Evolutionary conservation across 306 rosid genomes (phyloP).

Genomic region (Trifolium pratense): DNA sequence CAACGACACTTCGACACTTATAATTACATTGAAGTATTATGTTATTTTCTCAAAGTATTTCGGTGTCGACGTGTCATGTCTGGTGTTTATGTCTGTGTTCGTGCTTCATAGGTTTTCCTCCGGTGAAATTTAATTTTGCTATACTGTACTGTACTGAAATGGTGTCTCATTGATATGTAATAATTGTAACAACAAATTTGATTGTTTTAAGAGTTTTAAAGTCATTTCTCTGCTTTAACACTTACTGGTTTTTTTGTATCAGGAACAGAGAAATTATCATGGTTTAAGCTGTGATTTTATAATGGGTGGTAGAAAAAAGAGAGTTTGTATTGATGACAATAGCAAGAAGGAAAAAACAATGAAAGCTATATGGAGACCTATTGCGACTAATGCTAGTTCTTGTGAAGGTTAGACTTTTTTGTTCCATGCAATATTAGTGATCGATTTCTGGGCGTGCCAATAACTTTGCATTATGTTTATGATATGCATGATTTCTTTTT

Average conservation of each 20-base stretch:
- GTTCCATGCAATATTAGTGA: not conserved
- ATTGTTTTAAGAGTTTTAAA: slow-evolving; percentile 2
- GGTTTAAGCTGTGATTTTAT: slow-evolving; percentile 52
- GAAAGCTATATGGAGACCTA: slow-evolving; percentile 67
- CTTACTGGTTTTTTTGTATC: slow-evolving; percentile 4
- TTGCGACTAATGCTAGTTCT: slow-evolving; percentile 55
- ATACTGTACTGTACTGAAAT: too few species aligned
- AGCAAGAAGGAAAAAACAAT: slow-evolving; percentile 47
- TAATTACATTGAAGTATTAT: too few species aligned
- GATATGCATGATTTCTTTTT: slow-evolving; percentile 5
- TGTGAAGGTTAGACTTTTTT: slow-evolving; percentile 57
- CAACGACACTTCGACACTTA: too few species aligned
- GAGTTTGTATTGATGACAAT: slow-evolving; percentile 39
- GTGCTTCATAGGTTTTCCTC: too few species aligned
- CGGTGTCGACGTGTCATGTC: too few species aligned
- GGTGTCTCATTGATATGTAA: not conserved
- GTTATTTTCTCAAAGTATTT: too few species aligned
- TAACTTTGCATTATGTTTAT: not conserved
- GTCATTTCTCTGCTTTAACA: not conserved
- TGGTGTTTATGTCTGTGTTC: too few species aligned
- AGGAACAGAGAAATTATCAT: slow-evolving; percentile 48
- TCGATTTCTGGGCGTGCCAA: slow-evolving; percentile 10
- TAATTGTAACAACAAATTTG: slow-evolving; percentile 9
- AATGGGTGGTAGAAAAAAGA: slow-evolving; percentile 61
- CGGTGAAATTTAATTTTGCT: too few species aligned